Evolutionary conservation across 257 asterid genomes (phyloP).

Genomic region (Fraxinus excelsior): DNA sequence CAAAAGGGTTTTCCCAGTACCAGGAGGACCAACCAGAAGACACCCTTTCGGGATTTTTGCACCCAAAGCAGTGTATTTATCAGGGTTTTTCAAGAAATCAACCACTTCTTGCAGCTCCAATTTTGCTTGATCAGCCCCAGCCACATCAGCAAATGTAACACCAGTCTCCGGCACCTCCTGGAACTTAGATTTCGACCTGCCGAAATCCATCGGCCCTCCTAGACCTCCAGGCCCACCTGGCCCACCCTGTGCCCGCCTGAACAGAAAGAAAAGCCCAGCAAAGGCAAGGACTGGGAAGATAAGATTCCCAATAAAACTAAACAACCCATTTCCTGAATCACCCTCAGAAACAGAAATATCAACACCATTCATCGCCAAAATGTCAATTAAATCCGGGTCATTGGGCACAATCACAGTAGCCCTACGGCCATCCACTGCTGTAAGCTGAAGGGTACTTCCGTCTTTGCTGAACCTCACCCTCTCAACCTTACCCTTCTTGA

Average conservation of each 20-base stretch:
- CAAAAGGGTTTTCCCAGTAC: constrained; percentile 95
- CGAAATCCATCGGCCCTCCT: constrained; percentile 99
- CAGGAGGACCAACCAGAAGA: constrained; percentile 94
- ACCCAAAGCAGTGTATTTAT: constrained; percentile 92
- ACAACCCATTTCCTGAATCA: constrained; percentile 79
- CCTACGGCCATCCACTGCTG: constrained; percentile 89
- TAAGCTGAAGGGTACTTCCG: constrained; percentile 82
- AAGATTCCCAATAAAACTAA: constrained; percentile 75
- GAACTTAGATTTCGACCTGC: constrained; percentile 91
- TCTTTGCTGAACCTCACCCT: constrained; percentile 92
- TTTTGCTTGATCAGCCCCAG: constrained; percentile 99
- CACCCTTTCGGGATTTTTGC: constrained; percentile 98
- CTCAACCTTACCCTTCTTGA: constrained; percentile 96
- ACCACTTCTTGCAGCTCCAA: constrained; percentile 96
- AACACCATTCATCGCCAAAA: constrained; percentile 93
- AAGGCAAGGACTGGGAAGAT: constrained; percentile 76
- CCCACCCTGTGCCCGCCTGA: constrained; percentile 90
- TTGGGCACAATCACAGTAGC: constrained; percentile 85
- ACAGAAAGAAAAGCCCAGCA: constrained; percentile 81
- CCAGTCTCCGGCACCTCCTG: constrained; percentile 99
- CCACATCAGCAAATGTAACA: constrained; percentile 86
- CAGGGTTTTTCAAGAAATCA: constrained; percentile 94
- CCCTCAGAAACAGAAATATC: constrained; percentile 96
- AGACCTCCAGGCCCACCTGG: constrained; percentile 98
- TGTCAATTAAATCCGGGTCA: constrained; percentile 92